Evolutionary conservation across 192 early-diverging fungal species (phyloP).

Genomic region (Backusella morwellensis): DNA sequence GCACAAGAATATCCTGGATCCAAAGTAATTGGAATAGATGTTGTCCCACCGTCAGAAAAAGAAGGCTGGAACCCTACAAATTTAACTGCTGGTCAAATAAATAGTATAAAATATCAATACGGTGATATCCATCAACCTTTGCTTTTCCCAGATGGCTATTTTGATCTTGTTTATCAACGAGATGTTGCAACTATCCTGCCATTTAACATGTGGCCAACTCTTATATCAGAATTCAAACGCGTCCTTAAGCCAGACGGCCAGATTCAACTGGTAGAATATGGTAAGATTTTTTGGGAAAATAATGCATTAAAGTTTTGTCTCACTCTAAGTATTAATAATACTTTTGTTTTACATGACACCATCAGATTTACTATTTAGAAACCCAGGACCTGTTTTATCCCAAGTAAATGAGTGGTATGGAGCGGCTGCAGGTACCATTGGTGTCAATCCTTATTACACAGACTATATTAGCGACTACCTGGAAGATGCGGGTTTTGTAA

Average conservation of each 20-base stretch:
- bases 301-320: not conserved
- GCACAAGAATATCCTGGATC: constrained; percentile 44
- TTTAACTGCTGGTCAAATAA: not conserved
- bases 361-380: constrained; percentile 20
- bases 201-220: constrained; percentile 12
- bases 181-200: constrained; percentile 22
- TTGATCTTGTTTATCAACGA: constrained; percentile 46
- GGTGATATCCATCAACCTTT: constrained; percentile 37
- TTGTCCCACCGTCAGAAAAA: constrained; percentile 28
- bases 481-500: constrained; percentile 21
- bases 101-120: constrained; percentile 17
- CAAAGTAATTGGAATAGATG: constrained; percentile 51
- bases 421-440: constrained; percentile 7
- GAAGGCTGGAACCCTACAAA: not conserved
- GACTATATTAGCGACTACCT: not conserved
- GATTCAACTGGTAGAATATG: constrained; percentile 31
- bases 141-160: constrained; percentile 39
- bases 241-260: constrained; percentile 22
- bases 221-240: constrained; percentile 20
- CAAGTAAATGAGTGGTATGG: constrained; percentile 29
- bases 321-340: not conserved
- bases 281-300: not conserved
- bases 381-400: constrained; percentile 23
- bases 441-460: constrained; percentile 5
- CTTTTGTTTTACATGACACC: not conserved